These are phyloP conservation scores for Rhypophila decipiens DNA, from an alignment of 495 filamentous ascomycete species.

Conservation along the genomic window DNA sequence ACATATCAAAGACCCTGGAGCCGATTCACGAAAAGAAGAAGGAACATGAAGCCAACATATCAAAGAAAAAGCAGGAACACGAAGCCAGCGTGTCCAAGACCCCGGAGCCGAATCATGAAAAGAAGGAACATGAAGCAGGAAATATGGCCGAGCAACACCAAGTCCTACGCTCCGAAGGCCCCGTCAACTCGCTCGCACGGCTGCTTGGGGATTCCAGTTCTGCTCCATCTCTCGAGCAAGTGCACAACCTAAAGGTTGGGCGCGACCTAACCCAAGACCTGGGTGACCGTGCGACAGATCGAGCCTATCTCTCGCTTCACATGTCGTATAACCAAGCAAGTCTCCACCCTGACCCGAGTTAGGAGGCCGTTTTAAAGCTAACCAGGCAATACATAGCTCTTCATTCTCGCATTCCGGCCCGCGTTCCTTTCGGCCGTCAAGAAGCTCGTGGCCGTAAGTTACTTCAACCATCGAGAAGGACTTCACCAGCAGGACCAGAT, in stretches of 20 bases:
- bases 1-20: too few species aligned
- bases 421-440: conserved; percentile 33
- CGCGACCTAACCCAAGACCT: conserved; percentile 10
- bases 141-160: background rate
- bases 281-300: conserved; percentile 17
- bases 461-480: conserved; percentile 9
- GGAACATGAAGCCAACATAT: background rate
- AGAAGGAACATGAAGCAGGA: too few species aligned
- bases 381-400: conserved; percentile 19
- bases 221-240: background rate
- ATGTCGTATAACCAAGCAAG: conserved; percentile 37
- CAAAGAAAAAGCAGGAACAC: background rate
- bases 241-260: background rate
- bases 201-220: too few species aligned
- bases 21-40: background rate
- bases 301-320: conserved; percentile 28
- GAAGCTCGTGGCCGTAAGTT: conserved; percentile 23
- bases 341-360: too few species aligned
- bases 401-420: conserved; percentile 35
- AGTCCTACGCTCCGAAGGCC: background rate
- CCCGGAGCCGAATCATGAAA: too few species aligned
- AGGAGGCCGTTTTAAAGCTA: conserved; percentile 5
- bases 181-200: too few species aligned
- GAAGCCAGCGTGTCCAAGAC: too few species aligned
- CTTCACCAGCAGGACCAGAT: conserved; percentile 9